Evolutionary conservation across 1,284 basidiomycete species (phyloP).

Genomic region (Malassezia pachydermatis): DNA sequence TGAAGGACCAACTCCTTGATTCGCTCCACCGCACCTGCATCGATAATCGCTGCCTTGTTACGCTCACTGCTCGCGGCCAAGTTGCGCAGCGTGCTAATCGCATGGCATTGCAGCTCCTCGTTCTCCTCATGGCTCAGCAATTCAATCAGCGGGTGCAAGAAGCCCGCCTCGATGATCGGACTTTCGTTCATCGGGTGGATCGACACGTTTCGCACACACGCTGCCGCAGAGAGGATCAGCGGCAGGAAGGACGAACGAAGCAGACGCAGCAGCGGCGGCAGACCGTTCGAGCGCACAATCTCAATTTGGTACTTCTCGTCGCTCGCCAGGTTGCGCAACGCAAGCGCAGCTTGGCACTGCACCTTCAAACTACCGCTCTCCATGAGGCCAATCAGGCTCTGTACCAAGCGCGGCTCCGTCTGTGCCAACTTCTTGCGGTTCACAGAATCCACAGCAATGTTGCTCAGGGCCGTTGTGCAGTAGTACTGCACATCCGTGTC

Average conservation of each 20-base stretch:
- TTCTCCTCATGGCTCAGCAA: constrained; percentile 95
- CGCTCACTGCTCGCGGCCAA: constrained; percentile 93
- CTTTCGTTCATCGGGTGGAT: constrained; percentile 98
- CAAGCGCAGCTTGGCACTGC: constrained; percentile 94
- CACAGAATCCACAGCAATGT: constrained; percentile 62
- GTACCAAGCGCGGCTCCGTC: constrained; percentile 86
- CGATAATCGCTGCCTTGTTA: constrained; percentile 96
- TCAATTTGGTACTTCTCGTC: constrained; percentile 99
- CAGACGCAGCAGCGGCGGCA: constrained; percentile 82
- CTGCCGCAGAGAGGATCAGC: constrained; percentile 95
- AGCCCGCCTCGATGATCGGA: constrained; percentile 96
- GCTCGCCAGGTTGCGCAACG: constrained; percentile 88
- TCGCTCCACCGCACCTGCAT: constrained; percentile 92
- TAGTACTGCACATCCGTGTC: constrained; percentile 99
- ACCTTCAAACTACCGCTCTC: constrained; percentile 95
- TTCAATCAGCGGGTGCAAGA: constrained; percentile 89
- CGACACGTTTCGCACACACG: constrained; percentile 96
- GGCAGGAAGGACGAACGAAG: constrained; percentile 94
- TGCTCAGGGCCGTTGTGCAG: constrained; percentile 95
- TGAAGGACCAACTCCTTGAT: constrained; percentile 94
- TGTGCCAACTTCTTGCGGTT: constrained; percentile 94
- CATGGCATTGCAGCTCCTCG: constrained; percentile 98
- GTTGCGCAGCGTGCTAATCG: constrained; percentile 95
- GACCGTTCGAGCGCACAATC: constrained; percentile 90
- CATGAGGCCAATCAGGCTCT: constrained; percentile 90